Evolutionary conservation across 306 rosid species (phyloP).

Genomic region (Quercus bicolor): DNA sequence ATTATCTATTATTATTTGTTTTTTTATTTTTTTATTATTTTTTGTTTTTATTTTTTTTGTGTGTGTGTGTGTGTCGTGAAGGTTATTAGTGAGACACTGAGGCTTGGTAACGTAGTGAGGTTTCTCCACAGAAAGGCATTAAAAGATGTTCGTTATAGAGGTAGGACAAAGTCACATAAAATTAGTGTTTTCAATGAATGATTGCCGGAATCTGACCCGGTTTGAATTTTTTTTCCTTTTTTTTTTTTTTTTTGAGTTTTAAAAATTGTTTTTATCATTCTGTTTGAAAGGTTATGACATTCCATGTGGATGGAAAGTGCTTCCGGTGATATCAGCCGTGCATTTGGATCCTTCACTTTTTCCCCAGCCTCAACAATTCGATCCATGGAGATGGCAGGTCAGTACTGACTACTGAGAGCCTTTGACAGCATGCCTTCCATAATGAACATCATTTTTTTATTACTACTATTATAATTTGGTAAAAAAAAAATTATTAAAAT

Average conservation of each 20-base stretch:
- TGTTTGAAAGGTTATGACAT: constrained; percentile 80
- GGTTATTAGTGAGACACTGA: constrained; percentile 93
- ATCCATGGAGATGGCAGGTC: constrained; percentile 99
- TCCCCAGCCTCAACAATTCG: constrained; percentile 92
- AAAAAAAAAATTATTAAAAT: background rate
- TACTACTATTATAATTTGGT: background rate
- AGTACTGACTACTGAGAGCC: constrained; percentile 35
- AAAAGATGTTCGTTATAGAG: constrained; percentile 80
- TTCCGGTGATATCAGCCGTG: constrained; percentile 93
- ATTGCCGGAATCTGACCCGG: background rate
- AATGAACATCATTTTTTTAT: constrained; percentile 17
- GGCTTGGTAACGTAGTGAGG: constrained; percentile 94
- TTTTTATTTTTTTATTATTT: too few relatives aligned
- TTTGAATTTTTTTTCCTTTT: background rate
- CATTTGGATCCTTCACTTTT: constrained; percentile 89
- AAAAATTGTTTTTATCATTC: constrained; percentile 14
- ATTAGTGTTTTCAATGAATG: background rate
- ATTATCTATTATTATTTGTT: background rate
- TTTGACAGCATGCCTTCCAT: constrained; percentile 35
- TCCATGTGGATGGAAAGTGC: constrained; percentile 99
- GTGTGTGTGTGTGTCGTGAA: constrained; percentile 24
- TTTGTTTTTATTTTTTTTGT: too few relatives aligned
- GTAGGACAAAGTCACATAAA: constrained; percentile 34
- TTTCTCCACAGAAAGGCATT: constrained; percentile 93
- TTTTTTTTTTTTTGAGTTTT: too few relatives aligned